These are phyloP conservation scores for Fusarium globosum DNA, from an alignment of 2,329 filamentous ascomycete species.

Conservation along the genomic window DNA sequence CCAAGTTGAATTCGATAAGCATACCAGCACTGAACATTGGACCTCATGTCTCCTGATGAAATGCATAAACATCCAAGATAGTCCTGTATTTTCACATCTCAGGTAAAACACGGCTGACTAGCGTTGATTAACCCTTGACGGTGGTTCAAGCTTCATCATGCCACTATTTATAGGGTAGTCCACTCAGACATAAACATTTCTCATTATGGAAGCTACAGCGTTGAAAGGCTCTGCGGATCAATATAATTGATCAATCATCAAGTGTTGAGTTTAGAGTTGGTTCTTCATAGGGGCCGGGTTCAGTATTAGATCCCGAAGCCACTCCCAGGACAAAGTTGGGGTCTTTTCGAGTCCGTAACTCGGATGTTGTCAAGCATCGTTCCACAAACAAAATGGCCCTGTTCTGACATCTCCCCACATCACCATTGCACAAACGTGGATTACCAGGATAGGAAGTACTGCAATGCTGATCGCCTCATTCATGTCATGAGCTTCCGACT, in stretches of 20 bases:
- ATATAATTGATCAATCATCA: too few relatives aligned
- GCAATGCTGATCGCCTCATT: slow-evolving; percentile 6
- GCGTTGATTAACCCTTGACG: not conserved
- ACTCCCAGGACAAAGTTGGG: not conserved
- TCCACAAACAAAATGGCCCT: slow-evolving; percentile 1
- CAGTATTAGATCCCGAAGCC: slow-evolving; percentile 26
- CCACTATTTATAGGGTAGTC: not conserved
- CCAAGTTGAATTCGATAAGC: not conserved
- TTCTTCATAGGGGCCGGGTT: not conserved
- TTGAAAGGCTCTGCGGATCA: not conserved
- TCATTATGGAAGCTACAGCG: not conserved
- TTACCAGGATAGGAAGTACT: not conserved
- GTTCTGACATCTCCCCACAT: slow-evolving; percentile 10
- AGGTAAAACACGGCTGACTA: not conserved
- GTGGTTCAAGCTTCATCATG: not conserved
- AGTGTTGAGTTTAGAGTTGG: not conserved
- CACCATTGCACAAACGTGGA: not conserved
- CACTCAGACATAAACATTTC: not conserved
- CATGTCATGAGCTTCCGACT: not conserved
- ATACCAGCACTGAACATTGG: not conserved
- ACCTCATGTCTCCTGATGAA: not conserved
- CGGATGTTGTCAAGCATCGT: slow-evolving; percentile 2
- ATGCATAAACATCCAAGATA: not conserved
- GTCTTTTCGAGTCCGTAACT: not conserved
- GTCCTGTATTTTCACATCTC: not conserved